Conservation (phyloP, 352 stramenopile species). For the Phytophthora podocarpi region DNA sequence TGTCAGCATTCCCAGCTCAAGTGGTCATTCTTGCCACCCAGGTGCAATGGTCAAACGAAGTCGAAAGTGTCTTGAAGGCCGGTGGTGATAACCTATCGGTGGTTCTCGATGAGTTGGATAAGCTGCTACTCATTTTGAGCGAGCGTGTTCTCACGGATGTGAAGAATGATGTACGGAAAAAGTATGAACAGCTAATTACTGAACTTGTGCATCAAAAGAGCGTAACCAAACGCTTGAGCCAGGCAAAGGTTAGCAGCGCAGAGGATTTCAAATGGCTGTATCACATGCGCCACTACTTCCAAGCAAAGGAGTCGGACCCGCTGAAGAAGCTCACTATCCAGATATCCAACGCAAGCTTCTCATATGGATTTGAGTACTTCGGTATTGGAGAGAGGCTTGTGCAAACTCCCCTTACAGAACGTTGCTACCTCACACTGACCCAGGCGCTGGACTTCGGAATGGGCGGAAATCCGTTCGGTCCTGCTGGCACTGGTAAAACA, state of each 20-base stretch:
- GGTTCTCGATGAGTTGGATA: conserved; percentile 73
- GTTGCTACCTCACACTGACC: conserved; percentile 99
- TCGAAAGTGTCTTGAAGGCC: conserved; percentile 91
- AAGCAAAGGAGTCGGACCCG: conserved; percentile 74
- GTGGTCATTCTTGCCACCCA: conserved; percentile 98
- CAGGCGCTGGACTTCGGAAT: conserved; percentile 99
- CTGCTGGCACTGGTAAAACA: conserved; percentile 99
- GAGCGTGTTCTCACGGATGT: conserved; percentile 96
- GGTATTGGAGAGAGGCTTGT: conserved; percentile 99
- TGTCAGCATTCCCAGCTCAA: conserved; percentile 98
- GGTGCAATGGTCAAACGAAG: conserved; percentile 96
- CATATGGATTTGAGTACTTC: conserved; percentile 99
- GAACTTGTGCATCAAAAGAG: conserved; percentile 99
- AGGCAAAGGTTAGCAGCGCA: conserved; percentile 77
- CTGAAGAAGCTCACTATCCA: conserved; percentile 96
- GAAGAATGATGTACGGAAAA: conserved; percentile 95
- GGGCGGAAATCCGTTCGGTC: conserved; percentile 98
- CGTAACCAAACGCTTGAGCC: conserved; percentile 93
- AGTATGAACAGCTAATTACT: conserved; percentile 99
- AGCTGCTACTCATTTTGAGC: conserved; percentile 95
- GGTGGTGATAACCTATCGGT: conserved; percentile 45
- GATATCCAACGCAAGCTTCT: conserved; percentile 98
- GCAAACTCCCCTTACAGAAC: conserved; percentile 99
- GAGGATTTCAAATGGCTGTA: conserved; percentile 99
- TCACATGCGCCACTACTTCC: conserved; percentile 99